Percentiles rank a stretch among this genome's conserved stretches.
Evolutionary conservation across 306 rosid species (phyloP).

Genomic region (Arachis hypogaea): DNA sequence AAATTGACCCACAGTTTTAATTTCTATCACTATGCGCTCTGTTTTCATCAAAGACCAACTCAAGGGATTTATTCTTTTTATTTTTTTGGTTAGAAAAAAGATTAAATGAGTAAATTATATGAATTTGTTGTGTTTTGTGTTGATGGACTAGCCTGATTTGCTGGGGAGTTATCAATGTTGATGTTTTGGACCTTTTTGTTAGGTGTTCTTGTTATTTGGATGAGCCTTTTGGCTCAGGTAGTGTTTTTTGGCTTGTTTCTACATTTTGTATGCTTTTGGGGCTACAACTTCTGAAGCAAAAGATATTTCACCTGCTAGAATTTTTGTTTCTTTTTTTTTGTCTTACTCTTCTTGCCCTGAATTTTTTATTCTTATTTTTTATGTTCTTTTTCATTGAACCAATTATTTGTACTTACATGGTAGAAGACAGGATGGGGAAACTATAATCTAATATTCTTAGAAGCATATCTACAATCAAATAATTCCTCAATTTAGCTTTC

Average conservation of each 20-base stretch:
- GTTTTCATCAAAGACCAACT: no score
- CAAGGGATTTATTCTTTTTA: no score
- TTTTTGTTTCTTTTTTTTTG: not conserved
- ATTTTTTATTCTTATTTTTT: not conserved
- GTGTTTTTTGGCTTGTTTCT: constrained; percentile 28
- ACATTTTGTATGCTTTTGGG: constrained; percentile 4
- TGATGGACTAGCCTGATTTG: constrained; percentile 20
- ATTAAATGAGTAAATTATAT: not conserved
- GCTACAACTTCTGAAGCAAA: constrained; percentile 14
- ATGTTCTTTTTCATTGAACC: constrained; percentile 20
- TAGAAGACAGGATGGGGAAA: not conserved
- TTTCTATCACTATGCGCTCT: no score
- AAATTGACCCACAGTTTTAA: no score
- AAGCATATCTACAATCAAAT: constrained; percentile 23
- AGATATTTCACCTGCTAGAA: constrained; percentile 1
- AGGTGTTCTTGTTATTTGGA: constrained; percentile 25
- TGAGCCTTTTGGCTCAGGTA: constrained; percentile 32
- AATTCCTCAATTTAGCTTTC: constrained; percentile 10
- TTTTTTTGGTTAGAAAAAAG: not conserved
- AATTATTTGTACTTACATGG: constrained; percentile 6
- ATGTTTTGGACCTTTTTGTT: constrained; percentile 33
- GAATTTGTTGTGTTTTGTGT: constrained; percentile 9
- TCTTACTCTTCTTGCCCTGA: not conserved
- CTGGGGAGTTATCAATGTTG: constrained; percentile 33
- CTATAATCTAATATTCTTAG: constrained; percentile 16